Evolutionary conservation across 192 early-diverging fungal genomes (phyloP), one percentile per base, ranked within the genome.

Genomic region (Thoreauomyces humboldtii): DNA sequence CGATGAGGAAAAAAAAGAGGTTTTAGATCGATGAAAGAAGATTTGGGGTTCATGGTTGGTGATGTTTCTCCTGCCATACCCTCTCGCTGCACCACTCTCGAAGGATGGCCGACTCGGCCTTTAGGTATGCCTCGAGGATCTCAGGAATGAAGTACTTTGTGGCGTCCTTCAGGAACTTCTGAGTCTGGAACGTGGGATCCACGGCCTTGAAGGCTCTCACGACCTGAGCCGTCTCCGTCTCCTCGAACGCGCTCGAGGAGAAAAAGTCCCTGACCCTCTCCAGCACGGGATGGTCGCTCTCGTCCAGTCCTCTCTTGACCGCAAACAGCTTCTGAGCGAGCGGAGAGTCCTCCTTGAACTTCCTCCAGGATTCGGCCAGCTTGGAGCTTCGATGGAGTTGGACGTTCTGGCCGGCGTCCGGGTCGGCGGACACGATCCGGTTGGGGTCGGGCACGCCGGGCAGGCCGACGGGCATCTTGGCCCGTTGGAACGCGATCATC

Each of bases 51-150:
- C n/a, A n/a, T n/a, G n/a, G n/a, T n/a, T n/a, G n/a, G n/a, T n/a
- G n/a, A n/a, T n/a, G n/a, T n/a, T n/a, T n/a, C n/a, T n/a, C n/a
- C n/a, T n/a, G n/a, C 73, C 78, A 70, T 75, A 91, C 90, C 61
- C 86, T 89, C 77, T 99, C 97, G 11, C 90, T 92, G 80, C 94
- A 96, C 95, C 97, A 99, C 48, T 87, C 73, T 69, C 86, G 84
- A 42, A 99, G 81, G 4, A 88, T 88, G 59, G 82, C 88, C 1
- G 81, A 77, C 63, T 98, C 94, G 32, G 88, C 85, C 61, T 88
- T 89, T 54, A 99, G 72, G 44, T 95, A 93, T 0, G 93, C 95
- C 59, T 99, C 97, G 70, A 98, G 84, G 52, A 99, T 77, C 68
- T 99, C 97, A 7, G 97, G 95, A 69, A 99, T 79, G 55, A 94